Evolutionary conservation across 805 yeast genomes (phyloP), one percentile per base, ranked within the genome.

Genomic region (Pichia deserticola): DNA sequence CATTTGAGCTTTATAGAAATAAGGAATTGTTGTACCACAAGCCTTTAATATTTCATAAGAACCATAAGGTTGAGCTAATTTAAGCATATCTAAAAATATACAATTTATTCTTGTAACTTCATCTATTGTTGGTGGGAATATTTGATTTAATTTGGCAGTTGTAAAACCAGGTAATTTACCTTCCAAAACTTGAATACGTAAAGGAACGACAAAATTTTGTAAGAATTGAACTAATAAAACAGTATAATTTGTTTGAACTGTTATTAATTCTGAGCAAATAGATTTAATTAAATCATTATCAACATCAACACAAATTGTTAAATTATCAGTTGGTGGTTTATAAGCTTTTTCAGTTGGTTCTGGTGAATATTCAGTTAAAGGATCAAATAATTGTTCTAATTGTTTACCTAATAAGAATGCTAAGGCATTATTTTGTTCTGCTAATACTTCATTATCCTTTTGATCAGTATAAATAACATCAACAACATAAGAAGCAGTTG

Each of bases 111-210:
- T 75, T 10, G 95, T 86, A 15, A 92, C 82, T 68, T 92, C 98
- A 66, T 92, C 97, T 20, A 92, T 85, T 0, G 98, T 92, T 0
- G 97, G 97, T 3, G 98, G 97, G 60, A 92, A 89, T 0, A 89
- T 74, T 44, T 81, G 74, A 64, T 92, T 90, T 35, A 90, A 72
- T 56, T 81, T 79, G 2, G 82, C 65, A 3, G 86, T 81, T 1
- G 87, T 81, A 40, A 79, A 62, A 10, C 73, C 73, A 4, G 75
- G 70, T 6, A 81, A 64, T 38, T 75, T 74, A 1, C 76, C 76
- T 48, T 79, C 75, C 35, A 88, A 65, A 0, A 85, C 89, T 50
- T 75, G 74, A 13, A 86, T 78, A 56, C 98, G 74, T 36, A 89
- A 65, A 0, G 96, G 95, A 29, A 89, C 81, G 39, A 90, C 74